Percentiles rank a stretch among this genome's conserved stretches.
These are phyloP conservation scores for Rosa multiflora DNA, from an alignment of 306 rosid species.

Conservation along the genomic window DNA sequence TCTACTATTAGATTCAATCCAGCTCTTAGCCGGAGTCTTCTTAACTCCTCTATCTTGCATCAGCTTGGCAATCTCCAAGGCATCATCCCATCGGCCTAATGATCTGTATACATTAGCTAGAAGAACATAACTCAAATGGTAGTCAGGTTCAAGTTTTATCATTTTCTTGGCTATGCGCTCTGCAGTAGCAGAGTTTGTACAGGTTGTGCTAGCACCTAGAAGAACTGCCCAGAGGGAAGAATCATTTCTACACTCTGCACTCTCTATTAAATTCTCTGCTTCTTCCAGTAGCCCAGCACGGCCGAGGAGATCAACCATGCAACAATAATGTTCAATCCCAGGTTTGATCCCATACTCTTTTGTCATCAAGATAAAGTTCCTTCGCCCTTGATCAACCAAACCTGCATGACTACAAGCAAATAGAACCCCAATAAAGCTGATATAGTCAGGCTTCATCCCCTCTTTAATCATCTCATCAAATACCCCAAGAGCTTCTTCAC, in stretches of 20 bases:
- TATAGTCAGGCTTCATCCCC: constrained; percentile 64
- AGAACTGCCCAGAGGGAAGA: constrained; percentile 80
- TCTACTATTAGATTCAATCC: constrained; percentile 54
- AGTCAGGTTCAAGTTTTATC: constrained; percentile 66
- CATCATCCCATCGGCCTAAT: constrained; percentile 81
- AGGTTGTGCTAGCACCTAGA: constrained; percentile 80
- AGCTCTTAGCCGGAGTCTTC: constrained; percentile 78
- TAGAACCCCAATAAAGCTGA: constrained; percentile 70
- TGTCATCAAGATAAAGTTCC: constrained; percentile 53
- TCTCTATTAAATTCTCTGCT: constrained; percentile 69
- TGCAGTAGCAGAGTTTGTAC: constrained; percentile 52
- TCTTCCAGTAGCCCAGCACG: constrained; percentile 81
- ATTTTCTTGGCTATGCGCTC: constrained; percentile 81
- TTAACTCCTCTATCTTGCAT: constrained; percentile 79
- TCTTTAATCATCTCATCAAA: constrained; percentile 62
- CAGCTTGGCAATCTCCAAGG: constrained; percentile 57
- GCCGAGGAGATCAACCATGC: constrained; percentile 83
- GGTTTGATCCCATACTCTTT: constrained; percentile 58
- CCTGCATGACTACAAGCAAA: constrained; percentile 95
- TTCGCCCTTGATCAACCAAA: constrained; percentile 73
- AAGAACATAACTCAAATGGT: constrained; percentile 77
- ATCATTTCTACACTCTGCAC: constrained; percentile 61
- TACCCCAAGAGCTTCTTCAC: constrained; percentile 50
- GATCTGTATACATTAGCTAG: constrained; percentile 74
- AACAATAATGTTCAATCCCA: constrained; percentile 72